Base-by-base conservation (phyloP, 257 asterid species). In the Echium plantagineum region DNA sequence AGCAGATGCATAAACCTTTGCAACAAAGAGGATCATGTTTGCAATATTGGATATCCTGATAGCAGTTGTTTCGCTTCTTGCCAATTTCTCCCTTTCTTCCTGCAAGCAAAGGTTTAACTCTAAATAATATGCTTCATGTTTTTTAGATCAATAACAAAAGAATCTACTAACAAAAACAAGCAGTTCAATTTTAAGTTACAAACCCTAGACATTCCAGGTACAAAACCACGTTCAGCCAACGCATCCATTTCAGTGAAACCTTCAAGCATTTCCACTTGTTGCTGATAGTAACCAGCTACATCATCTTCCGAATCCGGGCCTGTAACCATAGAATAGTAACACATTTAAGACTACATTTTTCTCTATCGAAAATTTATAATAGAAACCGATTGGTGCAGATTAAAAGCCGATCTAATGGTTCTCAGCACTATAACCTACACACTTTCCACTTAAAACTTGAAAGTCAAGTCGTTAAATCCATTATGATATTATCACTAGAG, bases 191-290 rank as follows among this genome's bases (percentile, higher is more conserved):
- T n/a, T 22, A 35, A 15, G 52, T 16, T 32, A 67, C 62, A 63
- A 30, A 79, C 85, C 82, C 73, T 76, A 35, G 85, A 76, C 76
- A 79, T 71, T 68, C 85, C 82, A 5, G 76, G 80, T 47, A 76
- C 47, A 65, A 74, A 79, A 61, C 82, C 84, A 59, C 79, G 77
- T 9, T 62, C 57, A 22, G 66, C 74, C 62, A 78, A 72, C 62
- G 74, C 73, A 69, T 78, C 83, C 83, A 78, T 78, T 74, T 74
- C 77, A 63, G 59, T 78, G 67, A 74, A 78, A 15, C 83, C 78
- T 61, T 63, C 83, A 24, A 78, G 72, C 83, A 78, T 78, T 69
- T 78, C 83, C 18, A 74, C 83, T 47, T 74, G 84, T 62, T 79
- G 84, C 58, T 79, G 81, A 67, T 79, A 79, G 57, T 79, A 79